These are phyloP conservation scores for Microbotryum violaceum DNA, from an alignment of 1,284 basidiomycete genomes.

Conservation along the genomic window DNA sequence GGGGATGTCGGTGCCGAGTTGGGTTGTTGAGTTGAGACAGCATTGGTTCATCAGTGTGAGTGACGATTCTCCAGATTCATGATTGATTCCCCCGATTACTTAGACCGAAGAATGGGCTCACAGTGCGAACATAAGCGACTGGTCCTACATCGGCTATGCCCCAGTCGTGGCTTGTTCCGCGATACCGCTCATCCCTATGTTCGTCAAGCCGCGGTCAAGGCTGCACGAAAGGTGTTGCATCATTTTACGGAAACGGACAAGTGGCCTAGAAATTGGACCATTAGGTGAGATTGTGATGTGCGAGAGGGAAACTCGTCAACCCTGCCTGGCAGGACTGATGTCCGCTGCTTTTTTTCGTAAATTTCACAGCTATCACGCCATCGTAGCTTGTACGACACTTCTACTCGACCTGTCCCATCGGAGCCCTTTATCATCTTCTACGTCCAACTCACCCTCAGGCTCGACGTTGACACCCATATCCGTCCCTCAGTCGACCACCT, in stretches of 20 bases:
- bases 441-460: constrained; percentile 4
- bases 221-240: constrained; percentile 20
- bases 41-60: constrained; percentile 23
- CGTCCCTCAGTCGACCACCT: no score
- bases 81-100: no score
- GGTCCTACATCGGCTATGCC: constrained; percentile 18
- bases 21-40: constrained; percentile 11
- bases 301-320: no score
- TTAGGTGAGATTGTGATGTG: constrained; percentile 12
- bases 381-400: constrained; percentile 22
- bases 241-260: constrained; percentile 13
- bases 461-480: no score
- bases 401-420: constrained; percentile 27
- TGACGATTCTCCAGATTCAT: not conserved
- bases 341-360: no score
- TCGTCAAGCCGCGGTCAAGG: constrained; percentile 20
- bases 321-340: no score
- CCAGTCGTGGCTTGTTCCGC: constrained; percentile 6
- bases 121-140: constrained; percentile 21
- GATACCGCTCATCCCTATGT: constrained; percentile 20
- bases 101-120: no score
- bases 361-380: constrained; percentile 20
- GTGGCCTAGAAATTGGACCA: constrained; percentile 6
- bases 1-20: not conserved
- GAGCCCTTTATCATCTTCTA: not conserved